Evolutionary conservation across 2,329 filamentous ascomycete genomes (phyloP).

Genomic region (Aspergillus sp.): DNA sequence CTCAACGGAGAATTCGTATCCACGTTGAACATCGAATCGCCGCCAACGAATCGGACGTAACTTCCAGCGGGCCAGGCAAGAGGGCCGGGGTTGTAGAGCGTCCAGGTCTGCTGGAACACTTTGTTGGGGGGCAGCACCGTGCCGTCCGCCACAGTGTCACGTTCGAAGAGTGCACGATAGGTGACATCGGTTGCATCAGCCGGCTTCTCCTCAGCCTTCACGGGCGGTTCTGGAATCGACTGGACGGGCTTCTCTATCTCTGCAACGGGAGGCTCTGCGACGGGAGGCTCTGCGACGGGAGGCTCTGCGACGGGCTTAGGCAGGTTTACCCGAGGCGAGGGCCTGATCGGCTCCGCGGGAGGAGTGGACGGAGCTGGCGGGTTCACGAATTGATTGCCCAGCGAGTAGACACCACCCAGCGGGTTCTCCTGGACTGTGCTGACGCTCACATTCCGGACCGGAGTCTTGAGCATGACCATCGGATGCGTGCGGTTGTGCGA

Average conservation of each 20-base stretch:
- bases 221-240: conserved; percentile 31
- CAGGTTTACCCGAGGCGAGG: background rate
- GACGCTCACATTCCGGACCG: conserved; percentile 82
- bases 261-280: too few species aligned
- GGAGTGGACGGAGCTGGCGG: conserved; percentile 52
- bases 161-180: conserved; percentile 68
- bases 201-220: conserved; percentile 21
- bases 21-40: conserved; percentile 93
- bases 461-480: conserved; percentile 93
- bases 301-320: conserved; percentile 7
- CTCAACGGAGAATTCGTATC: conserved; percentile 78
- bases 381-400: conserved; percentile 63
- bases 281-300: background rate
- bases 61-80: conserved; percentile 83
- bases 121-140: conserved; percentile 67
- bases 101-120: conserved; percentile 88
- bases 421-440: conserved; percentile 78
- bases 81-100: conserved; percentile 79
- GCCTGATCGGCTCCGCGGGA: conserved; percentile 18
- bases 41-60: conserved; percentile 86
- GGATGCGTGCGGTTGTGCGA: conserved; percentile 94
- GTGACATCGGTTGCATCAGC: conserved; percentile 29
- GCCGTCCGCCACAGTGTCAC: conserved; percentile 77
- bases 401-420: conserved; percentile 64
- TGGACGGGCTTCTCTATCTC: conserved; percentile 45